These are phyloP conservation scores for Gryganskiella cystojenkinii DNA, from an alignment of 192 early-diverging fungal species.

Conservation along the genomic window DNA sequence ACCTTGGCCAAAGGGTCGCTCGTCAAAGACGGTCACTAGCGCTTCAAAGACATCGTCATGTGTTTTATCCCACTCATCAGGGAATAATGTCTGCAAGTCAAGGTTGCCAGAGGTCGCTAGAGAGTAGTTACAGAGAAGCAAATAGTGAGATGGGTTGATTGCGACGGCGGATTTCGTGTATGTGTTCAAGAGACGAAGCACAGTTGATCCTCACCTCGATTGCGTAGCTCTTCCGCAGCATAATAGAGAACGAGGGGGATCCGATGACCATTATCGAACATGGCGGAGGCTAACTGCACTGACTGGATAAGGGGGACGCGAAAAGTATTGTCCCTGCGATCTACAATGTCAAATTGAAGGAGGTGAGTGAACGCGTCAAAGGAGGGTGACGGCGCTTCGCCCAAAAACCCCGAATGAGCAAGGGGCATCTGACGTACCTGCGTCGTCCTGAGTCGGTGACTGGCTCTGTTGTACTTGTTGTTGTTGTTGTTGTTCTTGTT, in stretches of 20 bases:
- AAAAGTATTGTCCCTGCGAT: slow-evolving; percentile 10
- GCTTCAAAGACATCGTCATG: slow-evolving; percentile 9
- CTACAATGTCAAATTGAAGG: neutral
- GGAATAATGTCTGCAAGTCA: neutral
- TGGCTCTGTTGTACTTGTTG: too few relatives aligned
- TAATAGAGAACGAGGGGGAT: slow-evolving; percentile 25
- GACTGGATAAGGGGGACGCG: slow-evolving; percentile 9
- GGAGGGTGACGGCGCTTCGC: neutral
- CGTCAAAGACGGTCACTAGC: slow-evolving; percentile 8
- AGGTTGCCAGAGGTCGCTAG: too few relatives aligned
- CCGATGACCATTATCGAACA: slow-evolving; percentile 13
- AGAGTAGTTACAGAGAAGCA: too few relatives aligned
- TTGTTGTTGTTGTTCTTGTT: too few relatives aligned
- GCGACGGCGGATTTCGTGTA: too few relatives aligned
- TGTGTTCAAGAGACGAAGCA: neutral
- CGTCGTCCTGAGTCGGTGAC: too few relatives aligned
- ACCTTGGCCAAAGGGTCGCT: slow-evolving; percentile 19
- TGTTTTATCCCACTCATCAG: slow-evolving; percentile 7
- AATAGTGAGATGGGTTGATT: too few relatives aligned
- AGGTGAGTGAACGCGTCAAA: too few relatives aligned
- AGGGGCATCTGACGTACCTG: too few relatives aligned
- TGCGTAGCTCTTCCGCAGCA: slow-evolving; percentile 17
- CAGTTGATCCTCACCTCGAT: slow-evolving; percentile 12
- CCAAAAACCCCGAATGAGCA: neutral
- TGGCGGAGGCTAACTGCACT: slow-evolving; percentile 21